Evolutionary conservation across 78 protist genomes (phyloP), one percentile per base, ranked within the genome.

Genomic region (Emiliania huxleyi): DNA sequence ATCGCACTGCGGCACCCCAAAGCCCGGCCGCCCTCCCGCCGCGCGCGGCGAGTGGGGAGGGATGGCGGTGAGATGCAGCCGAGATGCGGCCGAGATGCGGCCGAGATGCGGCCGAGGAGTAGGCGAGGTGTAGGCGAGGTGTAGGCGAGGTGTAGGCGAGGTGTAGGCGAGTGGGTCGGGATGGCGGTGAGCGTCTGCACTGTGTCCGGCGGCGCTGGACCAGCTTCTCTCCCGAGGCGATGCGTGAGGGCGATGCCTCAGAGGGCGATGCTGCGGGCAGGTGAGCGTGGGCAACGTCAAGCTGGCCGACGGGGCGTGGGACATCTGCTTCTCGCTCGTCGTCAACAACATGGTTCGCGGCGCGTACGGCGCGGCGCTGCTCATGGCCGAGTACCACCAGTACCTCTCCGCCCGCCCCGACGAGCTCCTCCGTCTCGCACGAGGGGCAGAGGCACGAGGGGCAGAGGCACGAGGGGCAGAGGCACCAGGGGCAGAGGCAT

Each of bases 311-410:
- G 37, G 75, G 33, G 3, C 33, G n/a, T 69, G 75, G 75, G 37
- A 69, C 75, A 26, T 69, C n/a, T 69, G 75, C 75, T 69, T 69
- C 75, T 69, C 75, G 18, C 75, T 69, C 37, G 75, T 69, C 18
- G 75, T 69, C 37, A 69, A 69, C 75, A 69, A 69, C 75, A 69
- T 69, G 75, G 75, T 69, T 4, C 75, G 75, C 3, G 75, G 75
- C n/a, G 75, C 75, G 12, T 69, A 69, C n/a, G 75, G 75, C 75
- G 75, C 75, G n/a, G 75, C 75, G 38, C n/a, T 69, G 75, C 75
- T 69, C 12, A 69, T 69, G 75, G 75, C 75, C 12, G 75, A 69
- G n/a, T 69, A 69, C n/a, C 33, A 69, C 33, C 38, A 26, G 75
- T 69, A 69, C 12, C 75, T 69, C 75, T 18, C 75, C 8, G 23